These are phyloP conservation scores for Mortierella sp. DNA, from an alignment of 371 early-diverging fungal genomes.

Conservation along the genomic window DNA sequence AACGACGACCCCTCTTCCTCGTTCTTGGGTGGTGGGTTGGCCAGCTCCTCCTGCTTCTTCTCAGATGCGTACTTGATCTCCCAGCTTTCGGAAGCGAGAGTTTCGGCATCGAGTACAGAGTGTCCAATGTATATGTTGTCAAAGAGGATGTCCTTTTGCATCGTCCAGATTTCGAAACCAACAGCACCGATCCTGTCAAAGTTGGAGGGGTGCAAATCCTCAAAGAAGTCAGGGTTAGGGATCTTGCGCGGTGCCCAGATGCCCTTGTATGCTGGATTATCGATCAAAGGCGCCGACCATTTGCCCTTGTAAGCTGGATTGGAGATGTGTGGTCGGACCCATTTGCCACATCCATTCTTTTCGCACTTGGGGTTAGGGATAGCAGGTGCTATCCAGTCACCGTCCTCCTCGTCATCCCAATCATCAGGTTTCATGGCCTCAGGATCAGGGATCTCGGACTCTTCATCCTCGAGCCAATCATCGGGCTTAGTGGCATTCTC, in stretches of 20 bases:
- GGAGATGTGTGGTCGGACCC: conserved; percentile 72
- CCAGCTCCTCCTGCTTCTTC: conserved; percentile 64
- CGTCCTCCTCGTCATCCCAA: conserved; percentile 92
- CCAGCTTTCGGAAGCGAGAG: conserved; percentile 72
- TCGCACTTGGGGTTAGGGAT: conserved; percentile 83
- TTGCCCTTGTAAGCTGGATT: conserved; percentile 94
- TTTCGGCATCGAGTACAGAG: conserved; percentile 74
- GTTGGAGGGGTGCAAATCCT: conserved; percentile 72
- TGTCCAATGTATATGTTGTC: conserved; percentile 92
- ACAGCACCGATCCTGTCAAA: conserved; percentile 79
- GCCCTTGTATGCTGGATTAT: conserved; percentile 97
- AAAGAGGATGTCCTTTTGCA: conserved; percentile 92
- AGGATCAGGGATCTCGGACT: conserved; percentile 86
- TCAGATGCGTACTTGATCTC: conserved; percentile 73
- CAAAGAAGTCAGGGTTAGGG: conserved; percentile 88
- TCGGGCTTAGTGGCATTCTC: conserved; percentile 90
- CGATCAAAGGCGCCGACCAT: conserved; percentile 87
- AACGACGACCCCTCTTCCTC: background rate
- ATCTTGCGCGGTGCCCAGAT: conserved; percentile 92
- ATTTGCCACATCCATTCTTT: conserved; percentile 78
- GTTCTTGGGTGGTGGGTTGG: conserved; percentile 44
- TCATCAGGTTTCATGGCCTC: conserved; percentile 92
- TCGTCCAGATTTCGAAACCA: conserved; percentile 98
- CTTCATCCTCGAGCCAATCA: conserved; percentile 91
- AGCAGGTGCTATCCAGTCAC: conserved; percentile 90